Evolutionary conservation across 2,329 filamentous ascomycete species (phyloP).

Genomic region (Lecanicillium sp.): DNA sequence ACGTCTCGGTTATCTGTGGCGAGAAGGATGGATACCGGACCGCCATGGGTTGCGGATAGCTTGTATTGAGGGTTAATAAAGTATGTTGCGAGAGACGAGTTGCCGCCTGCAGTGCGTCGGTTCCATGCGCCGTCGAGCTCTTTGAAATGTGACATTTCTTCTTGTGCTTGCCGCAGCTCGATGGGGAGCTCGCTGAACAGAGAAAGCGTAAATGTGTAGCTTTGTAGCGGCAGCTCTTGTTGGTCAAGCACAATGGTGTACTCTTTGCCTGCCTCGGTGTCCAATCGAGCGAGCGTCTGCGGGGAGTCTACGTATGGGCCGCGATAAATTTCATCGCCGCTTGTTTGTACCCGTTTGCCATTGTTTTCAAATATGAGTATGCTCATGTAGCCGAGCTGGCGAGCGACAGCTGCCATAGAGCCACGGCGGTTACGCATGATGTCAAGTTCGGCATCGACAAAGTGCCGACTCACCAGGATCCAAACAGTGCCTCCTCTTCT

Average conservation of each 20-base stretch:
- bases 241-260: constrained; percentile 65
- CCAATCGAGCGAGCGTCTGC: constrained; percentile 74
- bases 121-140: constrained; percentile 65
- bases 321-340: constrained; percentile 61
- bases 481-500: constrained; percentile 57
- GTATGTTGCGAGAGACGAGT: constrained; percentile 67
- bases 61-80: constrained; percentile 82
- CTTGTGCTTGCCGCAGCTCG: constrained; percentile 50
- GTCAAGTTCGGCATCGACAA: constrained; percentile 58
- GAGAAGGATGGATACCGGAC: constrained; percentile 65
- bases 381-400: constrained; percentile 72
- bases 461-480: constrained; percentile 82
- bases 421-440: constrained; percentile 38
- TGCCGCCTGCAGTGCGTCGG: constrained; percentile 73
- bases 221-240: constrained; percentile 63
- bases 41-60: constrained; percentile 46
- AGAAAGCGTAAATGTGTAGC: constrained; percentile 80
- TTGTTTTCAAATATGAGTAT: constrained; percentile 69
- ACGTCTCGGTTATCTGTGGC: constrained; percentile 58
- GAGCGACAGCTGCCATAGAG: constrained; percentile 35
- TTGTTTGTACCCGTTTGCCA: constrained; percentile 66
- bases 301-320: constrained; percentile 91
- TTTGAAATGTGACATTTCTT: constrained; percentile 49
- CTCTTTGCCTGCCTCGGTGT: constrained; percentile 26
- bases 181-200: constrained; percentile 64